Evolutionary conservation across 306 rosid species (phyloP).

Genomic region (Citrullus mucosospermus): DNA sequence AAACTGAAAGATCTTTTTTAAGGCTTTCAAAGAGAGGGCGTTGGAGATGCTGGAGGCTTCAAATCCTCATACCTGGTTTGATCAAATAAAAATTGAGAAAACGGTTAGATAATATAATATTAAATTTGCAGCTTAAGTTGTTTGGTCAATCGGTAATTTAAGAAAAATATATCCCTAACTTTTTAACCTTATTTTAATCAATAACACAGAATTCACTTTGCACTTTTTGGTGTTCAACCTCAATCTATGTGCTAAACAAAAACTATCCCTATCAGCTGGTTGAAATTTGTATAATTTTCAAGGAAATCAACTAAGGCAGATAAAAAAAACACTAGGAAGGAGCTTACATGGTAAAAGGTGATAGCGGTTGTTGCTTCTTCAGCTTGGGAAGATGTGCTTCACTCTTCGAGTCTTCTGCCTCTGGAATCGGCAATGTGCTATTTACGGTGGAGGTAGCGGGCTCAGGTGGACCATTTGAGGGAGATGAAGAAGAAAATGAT

Average conservation of each 20-base stretch:
- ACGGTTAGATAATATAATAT: too few species aligned
- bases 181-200: neutral
- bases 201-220: neutral
- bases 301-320: neutral
- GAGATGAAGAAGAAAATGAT: constrained; percentile 19
- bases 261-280: neutral
- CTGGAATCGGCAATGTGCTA: neutral
- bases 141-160: too few species aligned
- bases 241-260: neutral
- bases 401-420: neutral
- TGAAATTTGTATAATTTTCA: neutral
- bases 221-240: neutral
- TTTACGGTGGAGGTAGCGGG: neutral
- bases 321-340: constrained; percentile 9
- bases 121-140: too few species aligned
- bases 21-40: constrained; percentile 24
- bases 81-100: neutral
- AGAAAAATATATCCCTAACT: neutral
- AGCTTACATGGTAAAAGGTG: constrained; percentile 62
- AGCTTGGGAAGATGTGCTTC: constrained; percentile 22
- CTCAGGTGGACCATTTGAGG: constrained; percentile 2
- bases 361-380: constrained; percentile 42
- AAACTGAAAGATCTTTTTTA: neutral
- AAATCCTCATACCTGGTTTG: constrained; percentile 75
- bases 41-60: constrained; percentile 86